A percentile compares a stretch with the other conserved stretches of the same genome.
These are phyloP conservation scores for Lentinula sp. DNA, from an alignment of 768 basidiomycete species.

Conservation along the genomic window DNA sequence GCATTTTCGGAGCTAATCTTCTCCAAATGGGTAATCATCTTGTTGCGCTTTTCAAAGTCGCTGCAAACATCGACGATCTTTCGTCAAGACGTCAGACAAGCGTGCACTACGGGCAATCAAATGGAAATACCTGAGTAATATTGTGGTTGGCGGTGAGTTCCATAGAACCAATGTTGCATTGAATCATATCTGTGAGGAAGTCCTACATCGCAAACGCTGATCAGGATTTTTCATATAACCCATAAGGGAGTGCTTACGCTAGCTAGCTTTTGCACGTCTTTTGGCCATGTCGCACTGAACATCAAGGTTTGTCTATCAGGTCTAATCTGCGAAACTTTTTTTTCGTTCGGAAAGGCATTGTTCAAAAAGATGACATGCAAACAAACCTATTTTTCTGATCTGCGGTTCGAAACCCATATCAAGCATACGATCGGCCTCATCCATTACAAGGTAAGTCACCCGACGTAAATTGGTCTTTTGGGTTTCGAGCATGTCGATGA, in stretches of 20 bases:
- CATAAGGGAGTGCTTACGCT: slow-evolving; percentile 45
- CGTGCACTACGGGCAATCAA: not conserved
- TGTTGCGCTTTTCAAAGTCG: slow-evolving; percentile 95
- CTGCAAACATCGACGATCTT: slow-evolving; percentile 88
- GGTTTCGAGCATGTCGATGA: slow-evolving; percentile 98
- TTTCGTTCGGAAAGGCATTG: slow-evolving; percentile 85
- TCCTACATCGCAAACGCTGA: slow-evolving; percentile 44
- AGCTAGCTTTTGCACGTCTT: slow-evolving; percentile 98
- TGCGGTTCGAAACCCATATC: slow-evolving; percentile 99
- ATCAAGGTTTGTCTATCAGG: slow-evolving; percentile 98
- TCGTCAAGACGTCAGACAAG: not conserved
- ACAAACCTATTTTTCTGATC: slow-evolving; percentile 91
- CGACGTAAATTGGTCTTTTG: slow-evolving; percentile 95
- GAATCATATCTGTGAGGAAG: slow-evolving; percentile 94
- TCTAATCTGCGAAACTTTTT: slow-evolving; percentile 90
- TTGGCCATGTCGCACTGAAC: slow-evolving; percentile 99
- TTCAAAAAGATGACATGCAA: slow-evolving; percentile 90
- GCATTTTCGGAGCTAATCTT: slow-evolving; percentile 95
- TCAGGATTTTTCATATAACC: not conserved
- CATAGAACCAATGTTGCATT: slow-evolving; percentile 99
- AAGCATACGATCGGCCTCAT: slow-evolving; percentile 99
- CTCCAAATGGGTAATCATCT: slow-evolving; percentile 95
- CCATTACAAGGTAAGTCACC: slow-evolving; percentile 94
- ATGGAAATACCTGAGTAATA: slow-evolving; percentile 58
- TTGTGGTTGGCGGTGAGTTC: slow-evolving; percentile 98